phyloP scores from a whole-genome alignment of 306 rosid species.

The Echinosophora koreensis region DNA sequence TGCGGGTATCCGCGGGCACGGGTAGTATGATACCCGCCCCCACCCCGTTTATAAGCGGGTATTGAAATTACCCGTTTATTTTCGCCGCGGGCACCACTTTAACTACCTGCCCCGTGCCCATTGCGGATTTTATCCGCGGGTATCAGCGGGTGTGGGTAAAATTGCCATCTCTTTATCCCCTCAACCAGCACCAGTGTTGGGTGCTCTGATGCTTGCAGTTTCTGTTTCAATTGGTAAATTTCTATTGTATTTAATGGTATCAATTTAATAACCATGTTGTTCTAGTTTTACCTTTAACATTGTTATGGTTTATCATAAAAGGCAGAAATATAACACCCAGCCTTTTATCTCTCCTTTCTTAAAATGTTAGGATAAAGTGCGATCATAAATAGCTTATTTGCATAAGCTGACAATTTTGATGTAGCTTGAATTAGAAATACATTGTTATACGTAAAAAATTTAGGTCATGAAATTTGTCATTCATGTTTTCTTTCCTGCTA shows the following conservation, averaged over 20 bases:
- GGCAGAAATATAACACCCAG: too few relatives aligned
- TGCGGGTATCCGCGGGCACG: too few relatives aligned
- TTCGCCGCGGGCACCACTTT: too few relatives aligned
- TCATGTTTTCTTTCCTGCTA: conserved; percentile 40
- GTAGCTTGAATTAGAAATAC: conserved; percentile 37
- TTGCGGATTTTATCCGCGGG: too few relatives aligned
- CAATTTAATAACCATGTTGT: conserved; percentile 11
- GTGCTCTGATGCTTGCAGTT: conserved; percentile 71
- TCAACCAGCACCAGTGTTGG: conserved; percentile 92
- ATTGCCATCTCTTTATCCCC: conserved; percentile 64
- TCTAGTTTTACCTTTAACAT: conserved; percentile 13
- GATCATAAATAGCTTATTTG: conserved; percentile 28
- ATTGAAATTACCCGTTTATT: too few relatives aligned
- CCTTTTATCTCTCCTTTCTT: too few relatives aligned
- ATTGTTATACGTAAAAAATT: background rate
- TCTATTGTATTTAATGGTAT: conserved; percentile 30
- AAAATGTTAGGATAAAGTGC: background rate
- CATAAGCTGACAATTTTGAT: conserved; percentile 21
- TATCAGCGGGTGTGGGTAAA: too few relatives aligned
- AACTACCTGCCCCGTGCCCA: too few relatives aligned
- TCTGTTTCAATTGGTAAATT: conserved; percentile 84
- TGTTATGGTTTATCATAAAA: conserved; percentile 15
- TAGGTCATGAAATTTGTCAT: conserved; percentile 2
- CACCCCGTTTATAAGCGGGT: too few relatives aligned
- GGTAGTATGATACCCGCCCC: too few relatives aligned